Conservation (phyloP, 2,329 filamentous ascomycete genomes). For the Clonostachys solani region DNA sequence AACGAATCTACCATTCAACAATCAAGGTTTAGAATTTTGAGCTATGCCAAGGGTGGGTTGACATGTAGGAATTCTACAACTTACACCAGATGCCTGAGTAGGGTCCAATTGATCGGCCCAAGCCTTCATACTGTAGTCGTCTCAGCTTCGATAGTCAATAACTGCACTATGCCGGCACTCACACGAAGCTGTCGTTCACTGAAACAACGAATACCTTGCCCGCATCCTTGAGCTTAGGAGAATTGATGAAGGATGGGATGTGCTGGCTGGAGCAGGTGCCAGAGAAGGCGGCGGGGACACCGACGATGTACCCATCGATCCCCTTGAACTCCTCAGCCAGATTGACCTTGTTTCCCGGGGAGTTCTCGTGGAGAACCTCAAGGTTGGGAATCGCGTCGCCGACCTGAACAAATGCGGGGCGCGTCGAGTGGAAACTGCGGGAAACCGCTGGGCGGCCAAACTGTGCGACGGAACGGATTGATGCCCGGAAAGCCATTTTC, state of each 20-base stretch:
- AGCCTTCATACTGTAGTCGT: slow-evolving; percentile 70
- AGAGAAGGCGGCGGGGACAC: slow-evolving; percentile 76
- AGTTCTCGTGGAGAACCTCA: slow-evolving; percentile 75
- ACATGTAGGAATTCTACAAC: slow-evolving; percentile 22
- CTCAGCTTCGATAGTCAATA: neutral
- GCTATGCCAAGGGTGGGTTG: slow-evolving; percentile 9
- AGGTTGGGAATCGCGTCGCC: slow-evolving; percentile 78
- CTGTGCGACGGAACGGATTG: slow-evolving; percentile 21
- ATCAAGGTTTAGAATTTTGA: neutral
- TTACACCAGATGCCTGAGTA: slow-evolving; percentile 67
- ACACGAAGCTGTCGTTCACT: slow-evolving; percentile 96
- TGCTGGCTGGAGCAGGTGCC: slow-evolving; percentile 59
- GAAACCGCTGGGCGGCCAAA: slow-evolving; percentile 18
- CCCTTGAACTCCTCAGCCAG: slow-evolving; percentile 69
- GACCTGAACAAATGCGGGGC: slow-evolving; percentile 62
- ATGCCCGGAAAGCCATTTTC: slow-evolving; percentile 29
- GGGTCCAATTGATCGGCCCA: slow-evolving; percentile 80
- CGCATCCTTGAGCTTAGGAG: slow-evolving; percentile 71
- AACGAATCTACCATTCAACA: slow-evolving; percentile 63
- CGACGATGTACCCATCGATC: slow-evolving; percentile 77
- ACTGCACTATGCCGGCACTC: slow-evolving; percentile 26
- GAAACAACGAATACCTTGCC: slow-evolving; percentile 86
- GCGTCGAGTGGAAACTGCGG: slow-evolving; percentile 60
- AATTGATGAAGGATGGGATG: slow-evolving; percentile 81
- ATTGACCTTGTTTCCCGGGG: slow-evolving; percentile 90